Evolutionary conservation across 2,329 filamentous ascomycete species (phyloP).

Genomic region (Balansia obtecta): DNA sequence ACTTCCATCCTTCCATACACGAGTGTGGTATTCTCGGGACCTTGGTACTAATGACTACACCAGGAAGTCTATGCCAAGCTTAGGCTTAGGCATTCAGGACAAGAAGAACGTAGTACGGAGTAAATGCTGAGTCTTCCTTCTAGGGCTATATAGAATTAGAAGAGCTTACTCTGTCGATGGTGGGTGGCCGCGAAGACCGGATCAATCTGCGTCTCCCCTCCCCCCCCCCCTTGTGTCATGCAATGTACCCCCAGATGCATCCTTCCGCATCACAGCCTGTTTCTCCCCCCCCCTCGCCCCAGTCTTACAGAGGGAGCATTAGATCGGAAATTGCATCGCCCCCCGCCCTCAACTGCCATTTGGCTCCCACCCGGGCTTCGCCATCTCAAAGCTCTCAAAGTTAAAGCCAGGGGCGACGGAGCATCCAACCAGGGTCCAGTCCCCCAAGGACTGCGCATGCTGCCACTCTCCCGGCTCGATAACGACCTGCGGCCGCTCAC

Average conservation of each 20-base stretch:
- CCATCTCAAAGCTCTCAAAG: slow-evolving; percentile 19
- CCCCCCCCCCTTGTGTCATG: not conserved
- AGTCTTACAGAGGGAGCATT: too few relatives aligned
- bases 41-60: too few relatives aligned
- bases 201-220: too few relatives aligned
- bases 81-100: too few relatives aligned
- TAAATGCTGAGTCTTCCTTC: too few relatives aligned
- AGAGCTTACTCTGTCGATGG: too few relatives aligned
- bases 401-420: slow-evolving; percentile 17
- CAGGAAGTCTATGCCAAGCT: too few relatives aligned
- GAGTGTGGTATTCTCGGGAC: too few relatives aligned
- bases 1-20: too few relatives aligned
- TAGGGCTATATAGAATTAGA: too few relatives aligned
- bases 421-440: slow-evolving; percentile 35
- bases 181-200: too few relatives aligned
- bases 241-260: not conserved
- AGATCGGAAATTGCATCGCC: not conserved
- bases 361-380: slow-evolving; percentile 19
- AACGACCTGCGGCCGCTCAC: slow-evolving; percentile 30
- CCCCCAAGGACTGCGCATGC: slow-evolving; percentile 29
- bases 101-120: too few relatives aligned
- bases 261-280: not conserved
- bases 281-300: not conserved
- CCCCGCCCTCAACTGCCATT: slow-evolving; percentile 3
- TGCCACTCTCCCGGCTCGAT: slow-evolving; percentile 32